Conservation (phyloP, 139 green algal genomes). For the Auxenochlorella protothecoides region DNA sequence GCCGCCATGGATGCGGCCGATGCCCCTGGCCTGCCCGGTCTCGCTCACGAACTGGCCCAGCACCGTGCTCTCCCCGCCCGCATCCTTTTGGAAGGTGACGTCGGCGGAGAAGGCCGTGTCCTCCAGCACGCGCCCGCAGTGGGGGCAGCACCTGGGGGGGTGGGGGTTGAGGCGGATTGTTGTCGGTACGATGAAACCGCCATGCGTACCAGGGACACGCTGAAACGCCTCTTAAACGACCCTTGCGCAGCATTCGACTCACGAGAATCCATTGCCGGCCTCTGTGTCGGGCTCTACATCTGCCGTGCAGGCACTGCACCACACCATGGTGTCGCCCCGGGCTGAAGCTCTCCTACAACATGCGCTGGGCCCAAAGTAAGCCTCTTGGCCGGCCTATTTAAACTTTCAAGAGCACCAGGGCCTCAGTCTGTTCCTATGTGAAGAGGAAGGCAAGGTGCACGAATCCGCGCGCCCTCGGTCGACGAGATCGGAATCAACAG, state of each 20-base stretch:
- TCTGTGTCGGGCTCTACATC: constrained; percentile 61
- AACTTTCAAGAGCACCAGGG: too few relatives aligned
- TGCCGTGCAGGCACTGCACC: constrained; percentile 26
- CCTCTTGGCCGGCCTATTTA: too few relatives aligned
- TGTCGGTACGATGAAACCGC: neutral
- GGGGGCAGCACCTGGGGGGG: constrained; percentile 56
- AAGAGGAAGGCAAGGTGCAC: too few relatives aligned
- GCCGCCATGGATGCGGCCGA: constrained; percentile 54
- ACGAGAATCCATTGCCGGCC: constrained; percentile 68
- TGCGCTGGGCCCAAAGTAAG: too few relatives aligned
- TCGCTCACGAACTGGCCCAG: constrained; percentile 81
- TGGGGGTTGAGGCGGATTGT: neutral
- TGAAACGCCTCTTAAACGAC: neutral
- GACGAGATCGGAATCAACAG: too few relatives aligned
- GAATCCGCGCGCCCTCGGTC: too few relatives aligned
- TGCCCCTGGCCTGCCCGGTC: constrained; percentile 33
- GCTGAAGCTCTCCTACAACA: too few relatives aligned
- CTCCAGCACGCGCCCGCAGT: constrained; percentile 83
- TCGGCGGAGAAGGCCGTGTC: constrained; percentile 77
- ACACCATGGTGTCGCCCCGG: constrained; percentile 31
- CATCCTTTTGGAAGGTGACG: constrained; percentile 78
- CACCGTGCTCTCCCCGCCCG: constrained; percentile 56
- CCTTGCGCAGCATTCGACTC: neutral
- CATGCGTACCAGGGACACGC: neutral
- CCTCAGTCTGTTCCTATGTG: too few relatives aligned